Percentiles rank a stretch among this genome's conserved stretches.
Evolutionary conservation across 805 yeast species (phyloP).

Genomic region (Kuraishia borneana): DNA sequence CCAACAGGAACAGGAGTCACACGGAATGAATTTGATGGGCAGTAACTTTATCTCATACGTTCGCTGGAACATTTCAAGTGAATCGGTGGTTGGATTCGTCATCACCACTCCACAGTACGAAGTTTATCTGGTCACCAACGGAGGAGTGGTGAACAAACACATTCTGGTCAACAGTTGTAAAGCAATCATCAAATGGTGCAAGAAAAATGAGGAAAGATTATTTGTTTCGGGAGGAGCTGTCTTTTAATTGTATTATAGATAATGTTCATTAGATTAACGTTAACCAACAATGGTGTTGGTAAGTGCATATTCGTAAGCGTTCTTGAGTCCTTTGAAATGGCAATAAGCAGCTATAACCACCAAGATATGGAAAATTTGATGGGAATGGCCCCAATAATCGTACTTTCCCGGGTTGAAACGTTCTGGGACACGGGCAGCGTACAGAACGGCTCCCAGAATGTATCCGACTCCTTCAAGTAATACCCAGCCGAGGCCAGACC

Average conservation of each 20-base stretch:
- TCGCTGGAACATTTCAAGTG: constrained; percentile 12
- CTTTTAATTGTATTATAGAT: constrained; percentile 21
- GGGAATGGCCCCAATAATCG: constrained; percentile 72
- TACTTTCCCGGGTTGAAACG: constrained; percentile 47
- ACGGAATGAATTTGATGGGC: constrained; percentile 5
- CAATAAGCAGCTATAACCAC: constrained; percentile 70
- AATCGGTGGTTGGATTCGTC: constrained; percentile 13
- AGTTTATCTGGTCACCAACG: constrained; percentile 43
- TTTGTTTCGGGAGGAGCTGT: constrained; percentile 69
- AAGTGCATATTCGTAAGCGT: constrained; percentile 40
- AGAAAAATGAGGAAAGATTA: constrained; percentile 53
- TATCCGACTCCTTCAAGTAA: constrained; percentile 63
- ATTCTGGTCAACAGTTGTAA: constrained; percentile 51
- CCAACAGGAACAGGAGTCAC: neutral
- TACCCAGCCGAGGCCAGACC: constrained; percentile 54
- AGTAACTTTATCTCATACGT: constrained; percentile 13
- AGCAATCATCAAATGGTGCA: constrained; percentile 66
- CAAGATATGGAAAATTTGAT: constrained; percentile 71
- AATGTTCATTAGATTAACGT: neutral
- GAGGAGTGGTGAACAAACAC: constrained; percentile 44
- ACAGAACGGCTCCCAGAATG: constrained; percentile 68
- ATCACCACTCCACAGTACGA: constrained; percentile 35
- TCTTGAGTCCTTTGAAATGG: constrained; percentile 55
- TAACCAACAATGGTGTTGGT: neutral
- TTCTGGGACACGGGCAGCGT: constrained; percentile 76